Evolutionary conservation across 2,329 filamentous ascomycete species (phyloP).

Genomic region (Diaporthe helianthi): DNA sequence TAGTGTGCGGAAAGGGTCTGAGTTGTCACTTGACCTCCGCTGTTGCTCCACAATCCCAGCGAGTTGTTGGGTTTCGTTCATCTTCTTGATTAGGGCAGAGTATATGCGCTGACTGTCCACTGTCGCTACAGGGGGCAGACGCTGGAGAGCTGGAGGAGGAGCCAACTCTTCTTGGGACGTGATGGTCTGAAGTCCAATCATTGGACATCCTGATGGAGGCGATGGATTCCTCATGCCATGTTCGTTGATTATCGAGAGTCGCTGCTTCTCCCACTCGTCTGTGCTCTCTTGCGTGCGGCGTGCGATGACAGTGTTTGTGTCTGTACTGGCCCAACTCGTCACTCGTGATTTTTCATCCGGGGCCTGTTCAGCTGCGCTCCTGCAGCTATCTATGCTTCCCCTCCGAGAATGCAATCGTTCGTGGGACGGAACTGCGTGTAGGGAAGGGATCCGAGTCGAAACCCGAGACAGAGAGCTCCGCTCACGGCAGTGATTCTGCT

Average conservation of each 20-base stretch:
- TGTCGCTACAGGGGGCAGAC: conserved; percentile 39
- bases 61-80: conserved; percentile 50
- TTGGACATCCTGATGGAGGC: conserved; percentile 43
- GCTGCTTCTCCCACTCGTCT: conserved; percentile 59
- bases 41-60: conserved; percentile 36
- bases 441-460: conserved; percentile 55
- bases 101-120: conserved; percentile 67
- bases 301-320: conserved; percentile 60
- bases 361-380: conserved; percentile 45
- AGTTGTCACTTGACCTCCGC: conserved; percentile 35
- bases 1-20: conserved; percentile 33
- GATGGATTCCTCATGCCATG: conserved; percentile 53
- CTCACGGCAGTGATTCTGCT: conserved; percentile 26
- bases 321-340: conserved; percentile 76
- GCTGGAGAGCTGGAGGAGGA: not conserved
- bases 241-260: conserved; percentile 71
- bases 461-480: conserved; percentile 51
- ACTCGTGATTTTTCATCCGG: conserved; percentile 67
- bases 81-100: conserved; percentile 66
- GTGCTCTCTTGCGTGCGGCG: conserved; percentile 44
- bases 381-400: conserved; percentile 61
- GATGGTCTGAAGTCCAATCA: conserved; percentile 40
- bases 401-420: conserved; percentile 59
- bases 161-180: conserved; percentile 34
- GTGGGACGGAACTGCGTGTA: conserved; percentile 55